Conservation (phyloP, 495 filamentous ascomycete genomes). For the Hyaloscypha finlandica region DNA sequence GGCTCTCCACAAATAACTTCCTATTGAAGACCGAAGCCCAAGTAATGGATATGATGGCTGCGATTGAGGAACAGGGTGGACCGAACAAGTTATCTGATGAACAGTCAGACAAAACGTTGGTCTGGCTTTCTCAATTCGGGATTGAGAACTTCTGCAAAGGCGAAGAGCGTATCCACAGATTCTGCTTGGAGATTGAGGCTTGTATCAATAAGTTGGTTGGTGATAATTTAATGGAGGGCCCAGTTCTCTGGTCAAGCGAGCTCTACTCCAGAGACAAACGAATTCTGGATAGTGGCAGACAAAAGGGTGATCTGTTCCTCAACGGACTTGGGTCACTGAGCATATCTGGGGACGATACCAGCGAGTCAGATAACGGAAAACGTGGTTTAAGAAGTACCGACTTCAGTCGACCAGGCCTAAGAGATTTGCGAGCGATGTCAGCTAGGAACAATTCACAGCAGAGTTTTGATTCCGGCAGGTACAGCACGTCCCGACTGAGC, state of each 20-base stretch:
- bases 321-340: conserved; percentile 51
- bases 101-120: conserved; percentile 81
- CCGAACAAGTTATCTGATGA: conserved; percentile 96
- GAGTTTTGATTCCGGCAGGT: conserved; percentile 68
- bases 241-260: conserved; percentile 91
- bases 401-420: conserved; percentile 40
- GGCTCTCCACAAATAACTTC: conserved; percentile 64
- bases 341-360: conserved; percentile 44
- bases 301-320: conserved; percentile 52
- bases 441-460: conserved; percentile 60
- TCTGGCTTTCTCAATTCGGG: conserved; percentile 78
- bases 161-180: conserved; percentile 93
- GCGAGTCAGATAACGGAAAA: conserved; percentile 38
- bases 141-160: conserved; percentile 95
- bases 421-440: conserved; percentile 56
- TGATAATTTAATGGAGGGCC: conserved; percentile 81
- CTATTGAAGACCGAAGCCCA: conserved; percentile 85
- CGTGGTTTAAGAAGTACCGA: conserved; percentile 44
- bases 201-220: conserved; percentile 87
- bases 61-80: conserved; percentile 79
- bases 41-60: conserved; percentile 83
- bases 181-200: conserved; percentile 86
- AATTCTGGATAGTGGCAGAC: conserved; percentile 68
- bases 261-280: conserved; percentile 79
- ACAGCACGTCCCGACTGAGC: conserved; percentile 53